Base-by-base conservation (phyloP, 495 filamentous ascomycete species). In the Staphylotrichum longicolle region DNA sequence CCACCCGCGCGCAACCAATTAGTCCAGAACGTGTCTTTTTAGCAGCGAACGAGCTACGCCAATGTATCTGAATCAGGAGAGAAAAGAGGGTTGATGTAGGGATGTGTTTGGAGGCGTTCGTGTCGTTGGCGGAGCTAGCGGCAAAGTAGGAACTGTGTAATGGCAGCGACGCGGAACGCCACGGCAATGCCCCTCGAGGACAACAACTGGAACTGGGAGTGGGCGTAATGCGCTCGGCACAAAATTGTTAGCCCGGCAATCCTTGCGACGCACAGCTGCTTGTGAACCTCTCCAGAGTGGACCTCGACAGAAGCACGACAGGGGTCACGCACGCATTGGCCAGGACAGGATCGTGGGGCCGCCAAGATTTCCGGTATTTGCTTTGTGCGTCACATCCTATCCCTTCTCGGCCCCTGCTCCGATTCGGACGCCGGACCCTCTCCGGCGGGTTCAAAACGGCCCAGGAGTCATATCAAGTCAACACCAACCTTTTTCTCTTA, bases 141-240 rank as follows among this genome's bases (percentile, higher is more conserved):
- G 42, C 37, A 39, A 5, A 10, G 37, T 39, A 6, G 37, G 37
- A 39, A 7, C 37, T 39, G 37, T 10, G 37, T 27, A 27, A 27
- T 27, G 20, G 51, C 41, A 48, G 32, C 57, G 20, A 41, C 35
- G 45, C 45, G 53, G 40, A 58, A 15, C 39, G 50, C 59, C 59
- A 37, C 51, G 35, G 51, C 45, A 58, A 15, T 54, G 50, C 59
- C 59, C 59, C 59, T 61, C 59, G 59, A 61, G 59, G 20, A 49
- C 48, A 47, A 27, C 57, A 42, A 32, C 11, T 5, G 33, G 27
- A 44, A 45, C 12, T 39, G 35, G 12, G 3, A 54, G 34, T 20
- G 3, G 15, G 14, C 7, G 11, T 5, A 20, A 40, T 20, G 27
- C n/a, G 33, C 10, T 10, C 41, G 41, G 42, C 34, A 49, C 51